Percentiles rank a stretch among this genome's conserved stretches.
These are phyloP conservation scores for Chiua virens DNA, from an alignment of 768 basidiomycete species.

Conservation along the genomic window DNA sequence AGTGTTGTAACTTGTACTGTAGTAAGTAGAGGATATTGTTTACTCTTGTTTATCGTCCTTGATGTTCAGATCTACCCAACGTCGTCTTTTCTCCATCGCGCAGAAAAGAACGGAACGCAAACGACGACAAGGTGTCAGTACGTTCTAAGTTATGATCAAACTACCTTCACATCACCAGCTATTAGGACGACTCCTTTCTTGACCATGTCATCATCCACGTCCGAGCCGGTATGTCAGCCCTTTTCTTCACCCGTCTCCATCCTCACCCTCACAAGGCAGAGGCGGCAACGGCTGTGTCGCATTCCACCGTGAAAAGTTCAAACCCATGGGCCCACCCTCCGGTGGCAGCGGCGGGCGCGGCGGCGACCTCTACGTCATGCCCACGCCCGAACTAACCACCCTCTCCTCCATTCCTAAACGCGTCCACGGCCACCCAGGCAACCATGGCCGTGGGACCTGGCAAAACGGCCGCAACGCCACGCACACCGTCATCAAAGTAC, in stretches of 20 bases:
- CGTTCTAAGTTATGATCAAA: neutral
- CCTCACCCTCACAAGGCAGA: constrained; percentile 49
- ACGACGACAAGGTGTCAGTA: constrained; percentile 63
- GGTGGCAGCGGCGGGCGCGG: constrained; percentile 92
- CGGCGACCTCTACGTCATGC: constrained; percentile 82
- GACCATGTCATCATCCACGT: constrained; percentile 82
- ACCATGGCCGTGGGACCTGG: constrained; percentile 82
- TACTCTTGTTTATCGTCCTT: constrained; percentile 6
- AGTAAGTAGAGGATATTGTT: constrained; percentile 1
- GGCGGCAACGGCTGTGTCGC: constrained; percentile 93
- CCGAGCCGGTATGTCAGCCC: constrained; percentile 57
- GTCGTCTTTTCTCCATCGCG: constrained; percentile 22
- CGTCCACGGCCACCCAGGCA: constrained; percentile 65
- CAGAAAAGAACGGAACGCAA: constrained; percentile 73
- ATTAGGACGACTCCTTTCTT: constrained; percentile 73
- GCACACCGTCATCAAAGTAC: constrained; percentile 78
- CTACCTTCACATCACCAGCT: constrained; percentile 7
- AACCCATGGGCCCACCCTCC: constrained; percentile 83
- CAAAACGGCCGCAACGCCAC: constrained; percentile 75
- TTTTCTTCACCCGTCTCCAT: neutral
- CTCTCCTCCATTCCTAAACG: constrained; percentile 72
- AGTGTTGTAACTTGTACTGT: constrained; percentile 6
- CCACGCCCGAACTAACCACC: constrained; percentile 74
- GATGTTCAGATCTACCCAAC: constrained; percentile 13
- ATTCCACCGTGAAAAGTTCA: constrained; percentile 88